Conservation (phyloP, 441 rosid species). For the Theobroma grandiflorum region DNA sequence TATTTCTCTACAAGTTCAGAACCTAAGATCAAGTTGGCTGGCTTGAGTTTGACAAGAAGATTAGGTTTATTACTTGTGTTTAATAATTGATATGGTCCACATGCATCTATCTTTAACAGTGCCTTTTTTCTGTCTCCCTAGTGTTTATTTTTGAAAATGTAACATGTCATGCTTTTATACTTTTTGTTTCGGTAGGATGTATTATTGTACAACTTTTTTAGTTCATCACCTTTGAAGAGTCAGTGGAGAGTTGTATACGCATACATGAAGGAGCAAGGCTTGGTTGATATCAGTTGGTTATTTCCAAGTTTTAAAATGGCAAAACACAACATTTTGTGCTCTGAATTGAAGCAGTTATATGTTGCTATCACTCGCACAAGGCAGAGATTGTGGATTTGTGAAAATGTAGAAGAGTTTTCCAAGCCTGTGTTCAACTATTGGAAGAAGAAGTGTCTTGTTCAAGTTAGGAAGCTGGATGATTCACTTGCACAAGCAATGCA, state of each 20-base stretch:
- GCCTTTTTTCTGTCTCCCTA: background rate
- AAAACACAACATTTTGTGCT: slow-evolving; percentile 54
- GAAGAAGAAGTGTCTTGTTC: slow-evolving; percentile 49
- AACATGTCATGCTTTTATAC: background rate
- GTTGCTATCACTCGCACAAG: slow-evolving; percentile 65
- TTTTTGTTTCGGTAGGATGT: slow-evolving; percentile 50
- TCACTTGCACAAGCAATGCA: slow-evolving; percentile 53
- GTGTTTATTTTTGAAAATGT: background rate
- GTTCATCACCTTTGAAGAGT: slow-evolving; percentile 53
- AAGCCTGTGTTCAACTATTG: slow-evolving; percentile 58
- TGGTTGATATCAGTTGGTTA: slow-evolving; percentile 38
- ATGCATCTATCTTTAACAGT: background rate
- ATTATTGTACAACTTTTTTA: slow-evolving; percentile 55
- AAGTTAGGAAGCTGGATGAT: slow-evolving; percentile 47
- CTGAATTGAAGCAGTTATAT: slow-evolving; percentile 68
- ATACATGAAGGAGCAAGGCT: slow-evolving; percentile 50
- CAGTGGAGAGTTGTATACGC: slow-evolving; percentile 59
- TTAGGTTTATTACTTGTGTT: background rate
- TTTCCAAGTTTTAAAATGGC: slow-evolving; percentile 43
- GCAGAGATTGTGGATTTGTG: slow-evolving; percentile 64
- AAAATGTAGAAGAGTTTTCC: slow-evolving; percentile 41
- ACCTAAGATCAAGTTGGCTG: background rate
- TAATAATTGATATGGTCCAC: background rate
- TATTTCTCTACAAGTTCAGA: background rate
- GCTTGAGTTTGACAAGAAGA: slow-evolving; percentile 3